Evolutionary conservation across 2,329 filamentous ascomycete genomes (phyloP).

Genomic region (Didymella pomorum): DNA sequence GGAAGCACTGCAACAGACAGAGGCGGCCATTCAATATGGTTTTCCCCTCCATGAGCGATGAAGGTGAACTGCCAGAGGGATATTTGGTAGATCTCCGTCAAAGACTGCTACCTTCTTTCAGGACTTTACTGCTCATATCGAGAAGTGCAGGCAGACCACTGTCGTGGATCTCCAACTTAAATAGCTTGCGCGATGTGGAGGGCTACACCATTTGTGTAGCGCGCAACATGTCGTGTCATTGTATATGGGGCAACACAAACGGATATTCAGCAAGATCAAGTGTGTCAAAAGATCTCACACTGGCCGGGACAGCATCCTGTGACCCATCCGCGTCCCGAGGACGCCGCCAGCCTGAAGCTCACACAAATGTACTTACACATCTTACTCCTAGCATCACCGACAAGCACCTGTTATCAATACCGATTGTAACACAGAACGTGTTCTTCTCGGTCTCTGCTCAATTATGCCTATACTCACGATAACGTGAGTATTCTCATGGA

Average conservation of each 20-base stretch:
- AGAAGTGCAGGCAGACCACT: background rate
- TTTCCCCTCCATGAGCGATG: background rate
- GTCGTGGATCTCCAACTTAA: constrained; percentile 3
- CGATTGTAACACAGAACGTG: too few species aligned
- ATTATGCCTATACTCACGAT: too few species aligned
- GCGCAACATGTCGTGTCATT: background rate
- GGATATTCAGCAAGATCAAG: background rate
- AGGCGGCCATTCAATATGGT: background rate
- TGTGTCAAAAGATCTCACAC: background rate
- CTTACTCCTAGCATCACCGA: background rate
- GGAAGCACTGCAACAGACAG: background rate
- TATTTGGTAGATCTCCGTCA: background rate
- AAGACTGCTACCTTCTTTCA: constrained; percentile 2
- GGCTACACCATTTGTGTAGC: background rate
- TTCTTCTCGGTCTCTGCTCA: too few species aligned
- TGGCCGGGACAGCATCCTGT: background rate
- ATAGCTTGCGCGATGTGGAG: constrained; percentile 5
- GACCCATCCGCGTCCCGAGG: background rate
- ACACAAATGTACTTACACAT: constrained; percentile 3
- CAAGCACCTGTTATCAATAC: too few species aligned
- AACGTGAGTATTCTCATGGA: too few species aligned
- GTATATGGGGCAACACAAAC: constrained; percentile 2
- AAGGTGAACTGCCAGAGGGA: background rate
- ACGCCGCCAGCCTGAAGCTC: background rate
- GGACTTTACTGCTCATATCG: background rate